Base-by-base conservation (phyloP, 768 basidiomycete genomes). In the Kwoniella sp. region DNA sequence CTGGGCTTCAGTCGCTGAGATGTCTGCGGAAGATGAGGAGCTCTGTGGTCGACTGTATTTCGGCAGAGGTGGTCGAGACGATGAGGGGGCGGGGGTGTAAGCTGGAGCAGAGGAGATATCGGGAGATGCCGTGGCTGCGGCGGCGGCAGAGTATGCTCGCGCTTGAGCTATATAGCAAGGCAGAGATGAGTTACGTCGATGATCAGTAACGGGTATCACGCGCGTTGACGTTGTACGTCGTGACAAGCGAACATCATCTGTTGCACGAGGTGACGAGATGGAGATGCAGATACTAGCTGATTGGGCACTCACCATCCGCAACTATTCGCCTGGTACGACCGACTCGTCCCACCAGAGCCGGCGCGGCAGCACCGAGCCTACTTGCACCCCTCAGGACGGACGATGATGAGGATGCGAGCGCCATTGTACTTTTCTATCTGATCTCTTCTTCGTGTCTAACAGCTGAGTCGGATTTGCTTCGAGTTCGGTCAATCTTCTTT, bases 1-100 rank as follows among this genome's bases (percentile, higher is more conserved):
- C 61, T 70, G 70, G 28, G 75, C 75, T 17, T 54, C 29, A 15
- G 30, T 29, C n/a, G 61, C 38, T 15, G 67, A 67, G 25, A 59
- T 64, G 1, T 23, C 28, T 26, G 51, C 20, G 9, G 20, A 15
- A 8, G 55, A 38, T 23, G 38, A 45, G 29, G 50, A 47, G 41
- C 26, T 12, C 13, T 41, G 11, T 45, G 28, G 26, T 11, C 47
- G 51, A 12, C 29, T 34, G 25, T 34, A 65, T 41, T 22, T 38
- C 9, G 34, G 23, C 17, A 38, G 38, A 12, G 30, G 25, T 55
- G 54, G 55, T 34, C 13, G 26, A 20, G 61, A 31, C n/a, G 61
- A 41, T 17, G 61, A 47, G 25, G 61, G 38, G 12, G 48, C 48
- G 59, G 51, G n/a, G 4, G 59, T 15, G 26, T n/a, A 15, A 4